Evolutionary conservation across 2,329 filamentous ascomycete species (phyloP).

Genomic region (Fusarium compactum): DNA sequence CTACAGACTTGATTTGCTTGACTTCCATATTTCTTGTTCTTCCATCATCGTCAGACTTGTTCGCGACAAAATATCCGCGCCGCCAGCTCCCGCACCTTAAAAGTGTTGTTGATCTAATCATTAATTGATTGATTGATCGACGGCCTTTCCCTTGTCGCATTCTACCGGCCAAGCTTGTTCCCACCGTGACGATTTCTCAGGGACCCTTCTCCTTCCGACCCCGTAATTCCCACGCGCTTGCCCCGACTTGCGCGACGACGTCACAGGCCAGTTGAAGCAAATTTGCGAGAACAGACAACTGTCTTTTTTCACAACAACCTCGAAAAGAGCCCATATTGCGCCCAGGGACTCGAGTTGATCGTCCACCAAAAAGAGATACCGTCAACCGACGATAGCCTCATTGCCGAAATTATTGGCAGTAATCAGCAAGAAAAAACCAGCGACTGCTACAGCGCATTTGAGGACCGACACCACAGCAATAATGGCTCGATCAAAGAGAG

Average conservation of each 20-base stretch:
- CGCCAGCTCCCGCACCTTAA: conserved; percentile 2
- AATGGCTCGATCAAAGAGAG: conserved; percentile 59
- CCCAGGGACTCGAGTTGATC: conserved; percentile 9
- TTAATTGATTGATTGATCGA: not conserved
- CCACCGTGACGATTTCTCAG: conserved; percentile 17
- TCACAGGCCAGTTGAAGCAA: conserved; percentile 19
- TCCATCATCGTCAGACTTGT: conserved; percentile 37
- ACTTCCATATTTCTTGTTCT: conserved; percentile 38
- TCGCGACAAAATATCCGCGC: conserved; percentile 33
- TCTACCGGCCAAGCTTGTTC: not conserved
- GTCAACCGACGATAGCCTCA: conserved; percentile 21
- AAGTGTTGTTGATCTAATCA: conserved; percentile 7
- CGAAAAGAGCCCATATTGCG: not conserved
- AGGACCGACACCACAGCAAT: conserved; percentile 7
- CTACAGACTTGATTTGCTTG: not conserved
- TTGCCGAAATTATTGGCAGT: conserved; percentile 8
- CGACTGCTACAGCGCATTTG: conserved; percentile 9
- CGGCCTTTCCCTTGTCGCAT: conserved; percentile 7
- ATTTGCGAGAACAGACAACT: conserved; percentile 13
- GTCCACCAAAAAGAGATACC: not conserved
- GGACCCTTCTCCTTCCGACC: conserved; percentile 26
- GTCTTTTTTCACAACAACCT: not conserved
- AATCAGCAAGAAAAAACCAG: conserved; percentile 1
- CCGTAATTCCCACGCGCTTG: conserved; percentile 25
- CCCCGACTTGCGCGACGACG: conserved; percentile 33